phyloP scores from a whole-genome alignment of 169 alveolate species.

The Amoebophrya sp. region DNA sequence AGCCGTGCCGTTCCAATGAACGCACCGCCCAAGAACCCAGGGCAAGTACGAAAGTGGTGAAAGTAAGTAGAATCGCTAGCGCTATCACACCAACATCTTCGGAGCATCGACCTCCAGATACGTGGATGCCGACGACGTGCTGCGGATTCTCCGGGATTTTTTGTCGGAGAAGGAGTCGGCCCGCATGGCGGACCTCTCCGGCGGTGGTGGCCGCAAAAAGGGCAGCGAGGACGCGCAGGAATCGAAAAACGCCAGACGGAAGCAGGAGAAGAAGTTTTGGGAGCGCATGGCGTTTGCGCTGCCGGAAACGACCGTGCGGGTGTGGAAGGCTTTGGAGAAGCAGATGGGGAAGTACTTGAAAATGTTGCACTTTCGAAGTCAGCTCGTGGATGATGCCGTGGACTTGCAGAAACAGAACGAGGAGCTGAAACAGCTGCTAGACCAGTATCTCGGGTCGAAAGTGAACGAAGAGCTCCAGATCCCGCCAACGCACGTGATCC shows the following conservation, averaged over 20 bases:
- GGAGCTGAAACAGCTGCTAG: conserved; percentile 24
- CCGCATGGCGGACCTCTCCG: conserved; percentile 2
- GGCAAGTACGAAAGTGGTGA: too few relatives aligned
- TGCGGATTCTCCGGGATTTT: conserved; percentile 20
- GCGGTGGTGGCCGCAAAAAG: background rate
- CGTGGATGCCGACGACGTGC: conserved; percentile 33
- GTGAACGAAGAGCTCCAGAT: conserved; percentile 36
- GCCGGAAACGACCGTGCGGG: conserved; percentile 10
- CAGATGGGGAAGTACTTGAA: background rate
- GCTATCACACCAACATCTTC: too few relatives aligned
- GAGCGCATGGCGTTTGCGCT: conserved; percentile 8
- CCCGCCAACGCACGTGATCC: conserved; percentile 25
- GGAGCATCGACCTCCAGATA: too few relatives aligned
- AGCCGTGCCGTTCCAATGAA: too few relatives aligned
- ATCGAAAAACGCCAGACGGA: background rate
- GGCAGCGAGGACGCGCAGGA: background rate
- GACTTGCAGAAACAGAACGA: background rate
- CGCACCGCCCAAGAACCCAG: too few relatives aligned
- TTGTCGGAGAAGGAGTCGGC: conserved; percentile 21
- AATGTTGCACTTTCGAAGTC: background rate
- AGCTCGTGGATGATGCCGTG: background rate
- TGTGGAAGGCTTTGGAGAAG: background rate
- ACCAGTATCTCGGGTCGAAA: conserved; percentile 28
- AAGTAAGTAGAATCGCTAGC: too few relatives aligned
- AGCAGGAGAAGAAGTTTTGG: conserved; percentile 16